Base-by-base conservation (phyloP, 768 basidiomycete species). In the Xerocomus brunneocitrinus region DNA sequence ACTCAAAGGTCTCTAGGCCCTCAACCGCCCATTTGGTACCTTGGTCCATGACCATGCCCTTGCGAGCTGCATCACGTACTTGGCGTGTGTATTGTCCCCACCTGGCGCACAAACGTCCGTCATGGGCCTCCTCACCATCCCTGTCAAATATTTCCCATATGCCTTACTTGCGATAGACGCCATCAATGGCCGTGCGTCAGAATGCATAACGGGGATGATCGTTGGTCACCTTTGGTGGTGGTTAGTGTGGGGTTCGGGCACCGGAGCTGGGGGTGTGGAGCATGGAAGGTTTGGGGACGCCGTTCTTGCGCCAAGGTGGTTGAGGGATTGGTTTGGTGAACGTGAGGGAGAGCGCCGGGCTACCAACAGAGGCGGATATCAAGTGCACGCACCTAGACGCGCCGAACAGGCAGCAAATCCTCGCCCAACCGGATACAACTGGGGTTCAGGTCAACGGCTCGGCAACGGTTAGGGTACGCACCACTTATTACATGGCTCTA, bases 181-280 rank as follows among this genome's bases (percentile, higher is more conserved):
- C 44, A 64, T 93, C 61, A 76, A 77, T 54, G 82, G 71, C 10
- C 87, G 87, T 4, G 87, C 84, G 4, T 79, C 81, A 7, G 62
- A 74, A 27, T 72, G 78, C 25, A 65, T 90, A 45, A 83, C 84
- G 0, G 92, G 92, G 8, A 78, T 87, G 32, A 76, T 89, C 31
- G 79, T 85, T 3, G 91, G 91, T 0, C 90, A 94, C 64, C 65
- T 80, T 8, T 93, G 89, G 87, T 91, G 85, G 83, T 89, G 83
- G 84, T 64, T 73, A 25, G 76, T 89, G 8, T 84, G 83, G 76
- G 79, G 80, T 25, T 53, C 67, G 8, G 71, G 72, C 31, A 71
- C 67, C 16, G 64, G 74, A n/a, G 76, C 65, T 61, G 62, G 77
- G 27, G 76, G 68, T 34, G 47, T 58, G 36, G 67, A 69, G 19